Evolutionary conservation across 2,329 filamentous ascomycete species (phyloP).

Genomic region (Fusarium tuaranense): DNA sequence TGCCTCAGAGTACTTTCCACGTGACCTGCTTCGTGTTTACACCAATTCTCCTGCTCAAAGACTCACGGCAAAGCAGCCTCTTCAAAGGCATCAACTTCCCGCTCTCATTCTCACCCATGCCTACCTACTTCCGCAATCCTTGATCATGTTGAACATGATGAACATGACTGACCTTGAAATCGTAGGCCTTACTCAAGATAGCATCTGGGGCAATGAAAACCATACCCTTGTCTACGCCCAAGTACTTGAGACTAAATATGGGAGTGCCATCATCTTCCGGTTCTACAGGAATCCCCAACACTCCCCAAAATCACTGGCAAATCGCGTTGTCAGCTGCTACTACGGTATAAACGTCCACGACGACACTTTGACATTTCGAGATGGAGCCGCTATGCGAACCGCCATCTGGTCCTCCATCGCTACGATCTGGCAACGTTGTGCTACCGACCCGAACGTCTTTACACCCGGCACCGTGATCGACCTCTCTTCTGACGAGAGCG

Average conservation of each 20-base stretch:
- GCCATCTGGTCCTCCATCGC: slow-evolving; percentile 1
- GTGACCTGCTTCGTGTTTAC: background rate
- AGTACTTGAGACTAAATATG: background rate
- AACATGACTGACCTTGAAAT: too few relatives aligned
- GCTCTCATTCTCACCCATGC: background rate
- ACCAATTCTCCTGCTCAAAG: background rate
- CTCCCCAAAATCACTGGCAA: background rate
- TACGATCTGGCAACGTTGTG: background rate
- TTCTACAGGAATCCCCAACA: background rate
- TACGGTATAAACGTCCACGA: background rate
- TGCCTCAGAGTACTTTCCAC: background rate
- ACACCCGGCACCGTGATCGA: background rate
- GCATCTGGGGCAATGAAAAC: background rate
- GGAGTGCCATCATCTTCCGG: background rate
- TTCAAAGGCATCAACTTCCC: background rate
- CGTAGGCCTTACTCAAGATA: background rate
- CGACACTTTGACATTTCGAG: background rate
- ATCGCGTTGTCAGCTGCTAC: background rate
- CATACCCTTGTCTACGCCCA: background rate
- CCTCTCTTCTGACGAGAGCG: background rate
- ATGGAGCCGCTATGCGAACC: background rate
- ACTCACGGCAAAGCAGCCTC: background rate
- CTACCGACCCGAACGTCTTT: background rate
- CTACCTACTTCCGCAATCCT: background rate
- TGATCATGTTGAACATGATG: background rate